These are phyloP conservation scores for Thielaviopsis musarum DNA, from an alignment of 2,329 filamentous ascomycete species.

Conservation along the genomic window DNA sequence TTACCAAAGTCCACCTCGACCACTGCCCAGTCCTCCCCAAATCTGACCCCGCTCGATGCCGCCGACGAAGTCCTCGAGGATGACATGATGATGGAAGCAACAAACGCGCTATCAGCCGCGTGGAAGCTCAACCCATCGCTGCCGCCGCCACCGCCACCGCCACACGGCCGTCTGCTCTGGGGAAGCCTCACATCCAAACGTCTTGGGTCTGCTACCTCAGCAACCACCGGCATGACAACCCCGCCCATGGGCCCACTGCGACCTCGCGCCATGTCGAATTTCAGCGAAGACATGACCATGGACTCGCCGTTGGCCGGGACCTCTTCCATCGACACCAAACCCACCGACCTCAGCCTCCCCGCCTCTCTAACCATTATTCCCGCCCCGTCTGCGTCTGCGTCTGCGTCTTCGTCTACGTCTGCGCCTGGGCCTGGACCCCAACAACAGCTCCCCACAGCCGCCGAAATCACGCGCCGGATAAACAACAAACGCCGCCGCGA, in stretches of 20 bases:
- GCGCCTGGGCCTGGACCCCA: slow-evolving; percentile 2
- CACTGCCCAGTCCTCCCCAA: slow-evolving; percentile 54
- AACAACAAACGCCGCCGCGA: slow-evolving; percentile 74
- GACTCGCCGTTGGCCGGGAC: slow-evolving; percentile 42
- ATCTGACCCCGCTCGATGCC: slow-evolving; percentile 43
- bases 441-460: slow-evolving; percentile 41
- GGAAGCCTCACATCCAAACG: slow-evolving; percentile 5
- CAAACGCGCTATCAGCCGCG: slow-evolving; percentile 26
- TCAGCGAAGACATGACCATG: slow-evolving; percentile 57
- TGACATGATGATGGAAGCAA: slow-evolving; percentile 43
- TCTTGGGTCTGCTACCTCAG: slow-evolving; percentile 62
- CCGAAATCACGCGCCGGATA: slow-evolving; percentile 62
- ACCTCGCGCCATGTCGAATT: slow-evolving; percentile 39
- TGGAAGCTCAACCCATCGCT: slow-evolving; percentile 2
- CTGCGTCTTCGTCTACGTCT: not conserved
- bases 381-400: not conserved
- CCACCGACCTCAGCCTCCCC: not conserved
- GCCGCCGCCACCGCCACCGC: not conserved
- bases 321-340: slow-evolving; percentile 2
- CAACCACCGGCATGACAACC: slow-evolving; percentile 38
- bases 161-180: slow-evolving; percentile 10
- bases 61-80: slow-evolving; percentile 58
- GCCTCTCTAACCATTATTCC: not conserved
- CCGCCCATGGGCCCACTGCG: slow-evolving; percentile 51
- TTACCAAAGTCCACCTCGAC: slow-evolving; percentile 24